Conservation (phyloP, 768 basidiomycete genomes). For the Calocybe cyanea region DNA sequence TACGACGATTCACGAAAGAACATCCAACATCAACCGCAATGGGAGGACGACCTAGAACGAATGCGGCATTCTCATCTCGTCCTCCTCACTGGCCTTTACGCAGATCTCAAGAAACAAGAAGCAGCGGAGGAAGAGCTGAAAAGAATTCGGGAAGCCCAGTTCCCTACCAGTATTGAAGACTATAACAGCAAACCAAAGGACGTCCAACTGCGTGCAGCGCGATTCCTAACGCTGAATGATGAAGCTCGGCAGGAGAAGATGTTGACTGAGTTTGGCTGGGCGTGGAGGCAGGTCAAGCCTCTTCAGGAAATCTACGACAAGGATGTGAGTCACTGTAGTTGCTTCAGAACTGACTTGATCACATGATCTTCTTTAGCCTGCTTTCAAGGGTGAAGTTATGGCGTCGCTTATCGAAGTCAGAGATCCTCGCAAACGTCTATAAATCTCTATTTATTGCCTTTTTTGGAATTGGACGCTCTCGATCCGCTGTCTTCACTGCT, state of each 20-base stretch:
- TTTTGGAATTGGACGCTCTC: too few species aligned
- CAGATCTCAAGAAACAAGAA: conserved; percentile 16
- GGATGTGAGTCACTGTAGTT: conserved; percentile 31
- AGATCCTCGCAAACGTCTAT: conserved; percentile 22
- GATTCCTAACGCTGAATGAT: conserved; percentile 34
- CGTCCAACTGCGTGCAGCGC: conserved; percentile 45
- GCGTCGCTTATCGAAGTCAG: conserved; percentile 20
- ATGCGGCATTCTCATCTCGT: conserved; percentile 29
- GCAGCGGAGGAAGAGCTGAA: conserved; percentile 21
- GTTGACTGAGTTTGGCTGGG: conserved; percentile 48
- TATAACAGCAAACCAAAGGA: conserved; percentile 35
- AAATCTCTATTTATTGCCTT: too few species aligned
- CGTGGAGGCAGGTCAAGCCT: conserved; percentile 42
- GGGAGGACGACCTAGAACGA: conserved; percentile 26
- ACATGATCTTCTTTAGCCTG: conserved; percentile 6
- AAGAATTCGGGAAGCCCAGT: conserved; percentile 23
- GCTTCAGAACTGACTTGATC: neutral
- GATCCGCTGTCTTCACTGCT: too few species aligned
- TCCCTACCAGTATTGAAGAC: conserved; percentile 31
- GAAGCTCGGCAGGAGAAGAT: conserved; percentile 39
- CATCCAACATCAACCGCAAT: conserved; percentile 16
- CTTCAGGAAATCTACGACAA: conserved; percentile 35
- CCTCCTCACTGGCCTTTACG: conserved; percentile 19
- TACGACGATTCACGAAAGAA: conserved; percentile 21
- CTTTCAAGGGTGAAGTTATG: conserved; percentile 21